phyloP scores from a whole-genome alignment of 2,329 filamentous ascomycete genomes.

The Monilinia fructigena region DNA sequence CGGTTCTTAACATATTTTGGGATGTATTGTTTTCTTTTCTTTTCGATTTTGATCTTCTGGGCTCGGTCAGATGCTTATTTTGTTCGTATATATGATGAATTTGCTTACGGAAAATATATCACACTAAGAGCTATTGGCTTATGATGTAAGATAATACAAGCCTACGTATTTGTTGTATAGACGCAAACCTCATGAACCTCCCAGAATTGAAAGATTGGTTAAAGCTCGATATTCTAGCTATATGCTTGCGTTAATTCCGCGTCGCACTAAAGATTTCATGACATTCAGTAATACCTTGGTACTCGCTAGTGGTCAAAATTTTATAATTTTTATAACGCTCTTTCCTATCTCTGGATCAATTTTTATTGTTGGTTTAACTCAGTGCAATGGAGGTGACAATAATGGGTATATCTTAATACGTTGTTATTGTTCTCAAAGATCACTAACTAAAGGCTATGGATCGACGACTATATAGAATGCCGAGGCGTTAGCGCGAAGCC shows the following conservation, averaged over 20 bases:
- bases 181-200: too few relatives aligned
- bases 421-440: too few relatives aligned
- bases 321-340: background rate
- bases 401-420: too few relatives aligned
- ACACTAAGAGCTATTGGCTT: background rate
- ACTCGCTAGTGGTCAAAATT: background rate
- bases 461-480: too few relatives aligned
- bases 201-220: background rate
- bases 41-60: background rate
- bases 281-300: background rate
- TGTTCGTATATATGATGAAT: background rate
- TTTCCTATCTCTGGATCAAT: too few relatives aligned
- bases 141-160: background rate
- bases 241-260: background rate
- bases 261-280: background rate
- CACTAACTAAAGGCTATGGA: too few relatives aligned
- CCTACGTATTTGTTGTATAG: too few relatives aligned
- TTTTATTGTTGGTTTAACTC: too few relatives aligned
- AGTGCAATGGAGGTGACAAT: too few relatives aligned
- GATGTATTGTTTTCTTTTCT: background rate
- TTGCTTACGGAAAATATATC: background rate
- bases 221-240: too few relatives aligned
- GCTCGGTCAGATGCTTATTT: background rate
- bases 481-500: too few relatives aligned
- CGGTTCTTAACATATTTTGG: conserved; percentile 1